phyloP scores from a whole-genome alignment of 2,329 filamentous ascomycete species.

The Trichoderma pleuroti region DNA sequence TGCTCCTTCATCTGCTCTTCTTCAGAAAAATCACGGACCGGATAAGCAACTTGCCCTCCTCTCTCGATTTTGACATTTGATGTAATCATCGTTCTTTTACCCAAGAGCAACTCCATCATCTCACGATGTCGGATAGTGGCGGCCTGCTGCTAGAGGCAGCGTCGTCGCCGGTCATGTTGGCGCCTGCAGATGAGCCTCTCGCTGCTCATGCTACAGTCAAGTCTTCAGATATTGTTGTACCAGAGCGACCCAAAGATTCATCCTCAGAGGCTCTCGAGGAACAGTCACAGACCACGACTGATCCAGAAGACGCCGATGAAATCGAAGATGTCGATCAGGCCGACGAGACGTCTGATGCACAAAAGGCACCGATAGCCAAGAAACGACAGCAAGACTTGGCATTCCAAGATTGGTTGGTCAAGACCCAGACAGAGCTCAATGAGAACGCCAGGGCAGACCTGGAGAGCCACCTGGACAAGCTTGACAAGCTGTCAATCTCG shows the following conservation, averaged over 20 bases:
- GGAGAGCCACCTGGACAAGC: slow-evolving; percentile 24
- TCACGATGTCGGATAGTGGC: background rate
- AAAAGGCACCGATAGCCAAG: slow-evolving; percentile 42
- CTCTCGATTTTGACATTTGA: too few relatives aligned
- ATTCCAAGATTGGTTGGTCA: slow-evolving; percentile 44
- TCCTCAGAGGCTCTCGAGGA: background rate
- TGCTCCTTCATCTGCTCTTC: background rate
- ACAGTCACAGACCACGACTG: background rate
- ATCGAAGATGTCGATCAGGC: slow-evolving; percentile 3
- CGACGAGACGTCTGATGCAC: slow-evolving; percentile 27
- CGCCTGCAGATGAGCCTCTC: background rate
- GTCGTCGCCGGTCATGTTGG: background rate
- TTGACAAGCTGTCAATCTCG: slow-evolving; percentile 31
- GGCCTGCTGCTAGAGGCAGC: background rate
- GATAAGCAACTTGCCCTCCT: background rate
- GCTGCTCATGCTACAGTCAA: background rate
- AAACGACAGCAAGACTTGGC: slow-evolving; percentile 48
- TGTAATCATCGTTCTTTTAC: background rate
- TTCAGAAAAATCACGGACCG: too few relatives aligned
- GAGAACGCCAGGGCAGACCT: slow-evolving; percentile 24
- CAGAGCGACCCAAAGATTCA: background rate
- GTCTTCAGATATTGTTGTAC: background rate
- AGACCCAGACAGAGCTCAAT: slow-evolving; percentile 38
- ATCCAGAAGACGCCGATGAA: background rate
- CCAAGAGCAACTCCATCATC: background rate